Evolutionary conservation across 495 filamentous ascomycete genomes (phyloP).

Genomic region (Lophiostoma macrostomum): DNA sequence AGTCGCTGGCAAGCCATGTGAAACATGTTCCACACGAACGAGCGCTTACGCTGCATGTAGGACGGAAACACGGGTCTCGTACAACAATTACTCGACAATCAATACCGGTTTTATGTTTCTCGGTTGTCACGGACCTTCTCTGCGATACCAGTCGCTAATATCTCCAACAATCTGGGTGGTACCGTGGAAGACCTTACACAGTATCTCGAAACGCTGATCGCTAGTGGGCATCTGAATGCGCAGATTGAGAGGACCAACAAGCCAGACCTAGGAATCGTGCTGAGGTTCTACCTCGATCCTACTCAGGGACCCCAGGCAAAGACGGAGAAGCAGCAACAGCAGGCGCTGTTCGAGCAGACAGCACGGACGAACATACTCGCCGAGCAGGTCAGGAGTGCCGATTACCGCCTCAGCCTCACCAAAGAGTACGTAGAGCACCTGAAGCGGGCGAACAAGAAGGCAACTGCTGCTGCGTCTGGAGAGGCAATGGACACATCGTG

Average conservation of each 20-base stretch:
- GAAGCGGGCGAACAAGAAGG: conserved; percentile 32
- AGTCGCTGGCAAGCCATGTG: conserved; percentile 34
- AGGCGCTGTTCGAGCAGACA: conserved; percentile 36
- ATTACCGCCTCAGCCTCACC: conserved; percentile 36
- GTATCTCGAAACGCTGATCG: conserved; percentile 35
- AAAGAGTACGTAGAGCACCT: conserved; percentile 40
- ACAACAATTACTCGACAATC: conserved; percentile 49
- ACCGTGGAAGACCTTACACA: conserved; percentile 21
- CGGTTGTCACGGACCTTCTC: conserved; percentile 39
- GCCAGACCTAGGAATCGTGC: conserved; percentile 10
- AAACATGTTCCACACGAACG: neutral
- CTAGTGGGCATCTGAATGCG: conserved; percentile 34
- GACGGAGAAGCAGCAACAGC: conserved; percentile 34
- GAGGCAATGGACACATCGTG: conserved; percentile 29
- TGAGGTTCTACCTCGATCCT: conserved; percentile 39
- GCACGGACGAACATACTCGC: conserved; percentile 36
- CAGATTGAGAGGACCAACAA: conserved; percentile 21
- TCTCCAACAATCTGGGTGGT: conserved; percentile 32
- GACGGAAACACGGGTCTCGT: conserved; percentile 58
- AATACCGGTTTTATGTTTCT: conserved; percentile 47
- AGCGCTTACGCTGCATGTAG: conserved; percentile 35
- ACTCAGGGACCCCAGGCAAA: conserved; percentile 29
- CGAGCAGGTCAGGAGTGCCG: conserved; percentile 36
- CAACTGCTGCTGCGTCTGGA: neutral
- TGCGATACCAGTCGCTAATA: conserved; percentile 36